Evolutionary conservation across 2,329 filamentous ascomycete species (phyloP).

Genomic region (Apiospora pterosperma): DNA sequence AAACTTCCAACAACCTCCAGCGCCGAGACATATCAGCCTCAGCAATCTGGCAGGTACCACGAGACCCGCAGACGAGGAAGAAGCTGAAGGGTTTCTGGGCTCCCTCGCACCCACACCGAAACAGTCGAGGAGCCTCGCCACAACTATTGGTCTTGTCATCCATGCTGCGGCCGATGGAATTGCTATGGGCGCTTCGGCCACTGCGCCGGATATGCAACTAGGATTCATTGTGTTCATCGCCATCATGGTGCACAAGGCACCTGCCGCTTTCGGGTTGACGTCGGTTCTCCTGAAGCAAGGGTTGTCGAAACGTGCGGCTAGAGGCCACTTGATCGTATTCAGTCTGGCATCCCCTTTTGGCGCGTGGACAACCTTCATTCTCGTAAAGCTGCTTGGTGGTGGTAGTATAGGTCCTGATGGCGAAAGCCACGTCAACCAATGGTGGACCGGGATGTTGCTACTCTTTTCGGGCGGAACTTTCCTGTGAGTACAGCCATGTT

Average conservation of each 20-base stretch:
- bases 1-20: slow-evolving; percentile 59
- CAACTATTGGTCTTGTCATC: slow-evolving; percentile 91
- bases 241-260: slow-evolving; percentile 97
- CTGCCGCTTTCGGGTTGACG: slow-evolving; percentile 90
- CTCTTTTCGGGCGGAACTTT: slow-evolving; percentile 97
- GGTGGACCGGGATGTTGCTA: slow-evolving; percentile 88
- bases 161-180: slow-evolving; percentile 95
- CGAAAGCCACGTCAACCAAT: slow-evolving; percentile 63
- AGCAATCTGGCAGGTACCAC: slow-evolving; percentile 66
- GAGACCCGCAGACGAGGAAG: slow-evolving; percentile 47
- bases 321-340: slow-evolving; percentile 85
- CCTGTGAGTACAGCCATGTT: slow-evolving; percentile 57
- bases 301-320: slow-evolving; percentile 77
- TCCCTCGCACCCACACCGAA: slow-evolving; percentile 55
- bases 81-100: slow-evolving; percentile 57
- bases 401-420: slow-evolving; percentile 29
- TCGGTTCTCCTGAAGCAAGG: slow-evolving; percentile 89
- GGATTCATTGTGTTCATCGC: slow-evolving; percentile 92
- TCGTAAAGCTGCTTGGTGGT: slow-evolving; percentile 71
- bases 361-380: slow-evolving; percentile 76
- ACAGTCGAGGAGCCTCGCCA: slow-evolving; percentile 66
- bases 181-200: slow-evolving; percentile 86
- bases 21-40: slow-evolving; percentile 82
- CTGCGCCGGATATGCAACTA: slow-evolving; percentile 68
- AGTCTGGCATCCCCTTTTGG: slow-evolving; percentile 86